Evolutionary conservation across 148 eudicot species (phyloP).

Genomic region (Rhododendron kiyosumense): DNA sequence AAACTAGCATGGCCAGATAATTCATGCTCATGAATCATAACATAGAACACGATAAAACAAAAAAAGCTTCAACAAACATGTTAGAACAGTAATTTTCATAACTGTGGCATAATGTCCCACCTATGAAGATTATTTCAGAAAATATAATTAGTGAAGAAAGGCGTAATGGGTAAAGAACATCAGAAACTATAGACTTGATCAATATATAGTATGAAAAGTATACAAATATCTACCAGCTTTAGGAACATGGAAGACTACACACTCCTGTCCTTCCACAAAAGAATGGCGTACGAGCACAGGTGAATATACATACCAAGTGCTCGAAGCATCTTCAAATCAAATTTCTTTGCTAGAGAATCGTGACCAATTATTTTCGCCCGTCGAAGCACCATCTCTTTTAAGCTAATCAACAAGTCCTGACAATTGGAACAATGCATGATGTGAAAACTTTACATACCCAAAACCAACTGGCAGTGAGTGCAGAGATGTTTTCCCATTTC

Average conservation of each 20-base stretch:
- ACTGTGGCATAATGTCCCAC: neutral
- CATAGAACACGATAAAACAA: neutral
- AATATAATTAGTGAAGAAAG: neutral
- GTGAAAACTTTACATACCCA: neutral
- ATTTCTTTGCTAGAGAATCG: conserved; percentile 41
- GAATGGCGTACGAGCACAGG: neutral
- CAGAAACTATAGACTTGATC: neutral
- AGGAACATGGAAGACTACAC: neutral
- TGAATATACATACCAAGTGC: conserved; percentile 36
- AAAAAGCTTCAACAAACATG: neutral
- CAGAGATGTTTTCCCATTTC: neutral
- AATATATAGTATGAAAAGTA: neutral
- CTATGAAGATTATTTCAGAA: neutral
- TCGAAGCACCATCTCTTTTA: conserved; percentile 44
- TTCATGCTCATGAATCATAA: neutral
- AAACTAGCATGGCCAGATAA: neutral
- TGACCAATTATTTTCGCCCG: conserved; percentile 50
- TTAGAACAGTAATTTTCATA: neutral
- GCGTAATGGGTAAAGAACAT: neutral
- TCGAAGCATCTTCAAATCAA: conserved; percentile 54
- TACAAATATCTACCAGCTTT: neutral
- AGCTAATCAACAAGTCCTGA: conserved; percentile 56
- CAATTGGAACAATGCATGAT: neutral
- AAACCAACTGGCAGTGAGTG: neutral
- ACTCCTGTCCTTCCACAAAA: neutral